Evolutionary conservation across 176 grass and related monocot species (phyloP).

Genomic region (Phoenix dactylifera): DNA sequence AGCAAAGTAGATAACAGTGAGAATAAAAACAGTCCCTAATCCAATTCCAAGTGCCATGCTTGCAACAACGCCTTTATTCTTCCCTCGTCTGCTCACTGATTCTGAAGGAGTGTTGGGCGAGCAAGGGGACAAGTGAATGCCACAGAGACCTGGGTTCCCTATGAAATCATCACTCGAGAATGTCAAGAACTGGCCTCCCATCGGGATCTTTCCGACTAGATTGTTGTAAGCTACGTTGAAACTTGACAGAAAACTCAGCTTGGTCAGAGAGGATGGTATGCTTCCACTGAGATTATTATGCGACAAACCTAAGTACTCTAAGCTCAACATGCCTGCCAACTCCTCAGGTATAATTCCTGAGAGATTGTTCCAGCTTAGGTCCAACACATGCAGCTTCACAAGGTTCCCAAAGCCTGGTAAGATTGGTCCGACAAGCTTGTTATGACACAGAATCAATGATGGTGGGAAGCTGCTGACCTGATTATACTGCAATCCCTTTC

Average conservation of each 20-base stretch:
- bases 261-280: slow-evolving; percentile 59
- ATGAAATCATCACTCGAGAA: slow-evolving; percentile 50
- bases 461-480: slow-evolving; percentile 80
- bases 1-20: slow-evolving; percentile 34
- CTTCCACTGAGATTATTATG: slow-evolving; percentile 72
- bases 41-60: slow-evolving; percentile 48
- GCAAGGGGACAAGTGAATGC: slow-evolving; percentile 21
- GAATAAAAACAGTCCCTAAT: slow-evolving; percentile 32
- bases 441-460: slow-evolving; percentile 54
- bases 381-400: slow-evolving; percentile 48
- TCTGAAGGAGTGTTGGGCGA: neutral
- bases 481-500: slow-evolving; percentile 72
- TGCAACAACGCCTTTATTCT: slow-evolving; percentile 29
- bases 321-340: slow-evolving; percentile 62
- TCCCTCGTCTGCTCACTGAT: neutral
- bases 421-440: slow-evolving; percentile 44
- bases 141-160: slow-evolving; percentile 66
- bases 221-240: slow-evolving; percentile 79
- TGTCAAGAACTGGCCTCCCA: slow-evolving; percentile 74
- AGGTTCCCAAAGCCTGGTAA: slow-evolving; percentile 48
- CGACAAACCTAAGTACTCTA: slow-evolving; percentile 54
- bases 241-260: slow-evolving; percentile 70
- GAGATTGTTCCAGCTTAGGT: slow-evolving; percentile 70
- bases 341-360: slow-evolving; percentile 58
- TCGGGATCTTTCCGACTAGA: slow-evolving; percentile 48